Evolutionary conservation across 495 filamentous ascomycete species (phyloP), one percentile per base, ranked within the genome.

Genomic region (Neurospora sp.): DNA sequence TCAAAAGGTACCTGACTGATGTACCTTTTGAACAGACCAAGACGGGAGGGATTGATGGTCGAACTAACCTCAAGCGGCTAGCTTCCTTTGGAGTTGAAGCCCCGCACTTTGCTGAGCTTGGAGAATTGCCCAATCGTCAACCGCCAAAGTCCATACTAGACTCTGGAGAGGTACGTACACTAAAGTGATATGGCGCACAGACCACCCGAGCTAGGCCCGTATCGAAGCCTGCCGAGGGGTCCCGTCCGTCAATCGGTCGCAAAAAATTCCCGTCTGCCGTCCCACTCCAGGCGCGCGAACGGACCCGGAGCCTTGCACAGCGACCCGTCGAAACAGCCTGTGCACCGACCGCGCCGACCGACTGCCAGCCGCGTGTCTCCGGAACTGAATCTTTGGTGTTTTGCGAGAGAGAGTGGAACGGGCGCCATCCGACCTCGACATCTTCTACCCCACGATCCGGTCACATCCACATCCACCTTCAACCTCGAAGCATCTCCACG

Each of bases 261-360:
- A 65, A 65, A 65, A 65, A 65, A 65, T 35, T 65, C 53, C 53
- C 53, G 53, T 65, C 53, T 61, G 53, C 22, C 53, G 53, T 65
- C 53, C 53, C 27, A 65, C 53, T 65, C 27, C 7, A 37, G 53
- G 53, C 53, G 31, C 27, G 53, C 53, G 53, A 65, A 65, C 53
- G 53, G 53, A 70, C 47, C 71, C 37, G 40, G 41, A 71, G 44
- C 35, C 69, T 70, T 68, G 70, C 69, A 65, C 70, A 44, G 69
- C 69, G 41, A 71, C 59, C 39, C 35, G 35, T 37, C 70, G 39
- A 59, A 59, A 27, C 20, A 27, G 47, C 47, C 47, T 59, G 47
- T 59, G 14, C 22, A 42, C 39, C 41, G 31, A 39, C 44, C 72
- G 42, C 69, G 40, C 44, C 53, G 53, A 35, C 53, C 27, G 53